Conservation (phyloP, 495 filamentous ascomycete genomes). For the Thozetella sp. region DNA sequence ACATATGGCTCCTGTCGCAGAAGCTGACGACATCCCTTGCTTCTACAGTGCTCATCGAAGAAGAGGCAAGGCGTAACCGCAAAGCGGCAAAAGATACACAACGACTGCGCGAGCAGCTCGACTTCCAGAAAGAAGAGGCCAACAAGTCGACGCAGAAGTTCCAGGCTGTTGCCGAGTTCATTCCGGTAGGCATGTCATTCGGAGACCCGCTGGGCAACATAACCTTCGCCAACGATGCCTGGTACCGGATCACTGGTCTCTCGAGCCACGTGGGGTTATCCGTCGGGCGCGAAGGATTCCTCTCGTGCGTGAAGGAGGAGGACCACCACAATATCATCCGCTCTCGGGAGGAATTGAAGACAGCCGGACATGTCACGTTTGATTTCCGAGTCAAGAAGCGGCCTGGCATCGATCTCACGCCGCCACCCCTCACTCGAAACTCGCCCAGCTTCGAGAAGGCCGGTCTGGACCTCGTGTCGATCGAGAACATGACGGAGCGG, state of each 20-base stretch:
- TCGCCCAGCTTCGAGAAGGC: constrained; percentile 45
- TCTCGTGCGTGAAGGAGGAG: constrained; percentile 39
- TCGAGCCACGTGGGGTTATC: constrained; percentile 16
- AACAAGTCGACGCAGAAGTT: constrained; percentile 66
- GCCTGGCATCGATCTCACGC: constrained; percentile 15
- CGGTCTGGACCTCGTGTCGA: constrained; percentile 28
- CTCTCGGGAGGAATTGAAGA: constrained; percentile 35
- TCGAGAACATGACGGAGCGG: constrained; percentile 29
- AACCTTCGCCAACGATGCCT: constrained; percentile 68
- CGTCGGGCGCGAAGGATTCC: constrained; percentile 28
- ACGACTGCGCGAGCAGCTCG: constrained; percentile 62
- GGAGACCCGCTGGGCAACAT: constrained; percentile 59
- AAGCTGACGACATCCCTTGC: constrained; percentile 66
- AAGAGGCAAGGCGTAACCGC: constrained; percentile 61
- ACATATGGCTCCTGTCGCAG: constrained; percentile 60
- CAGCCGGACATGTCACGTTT: constrained; percentile 28
- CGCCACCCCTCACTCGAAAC: constrained; percentile 25
- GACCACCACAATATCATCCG: constrained; percentile 29
- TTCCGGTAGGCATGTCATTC: constrained; percentile 70
- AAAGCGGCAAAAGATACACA: constrained; percentile 61
- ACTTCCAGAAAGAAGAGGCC: constrained; percentile 59
- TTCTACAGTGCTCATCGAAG: constrained; percentile 65
- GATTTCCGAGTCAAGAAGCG: constrained; percentile 39
- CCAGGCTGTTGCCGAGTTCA: constrained; percentile 67
- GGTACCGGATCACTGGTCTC: constrained; percentile 43